A percentile compares a stretch with the other conserved stretches of the same genome.
phyloP scores from a whole-genome alignment of 495 filamentous ascomycete species.

The Penicillium atrosanguineum region DNA sequence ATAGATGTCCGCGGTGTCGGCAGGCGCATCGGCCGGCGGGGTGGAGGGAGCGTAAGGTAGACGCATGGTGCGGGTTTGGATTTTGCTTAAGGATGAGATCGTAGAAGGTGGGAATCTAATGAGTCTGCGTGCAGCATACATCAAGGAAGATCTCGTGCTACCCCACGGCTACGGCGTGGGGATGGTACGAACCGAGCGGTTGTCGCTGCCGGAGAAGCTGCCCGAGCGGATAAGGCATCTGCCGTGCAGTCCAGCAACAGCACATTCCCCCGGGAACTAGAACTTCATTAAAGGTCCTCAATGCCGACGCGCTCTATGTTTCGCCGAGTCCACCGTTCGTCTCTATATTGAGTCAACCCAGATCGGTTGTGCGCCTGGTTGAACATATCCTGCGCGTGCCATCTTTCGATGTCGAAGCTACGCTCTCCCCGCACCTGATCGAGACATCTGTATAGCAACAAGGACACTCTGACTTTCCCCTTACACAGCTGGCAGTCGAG shows the following conservation, averaged over 20 bases:
- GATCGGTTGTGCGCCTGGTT: background rate
- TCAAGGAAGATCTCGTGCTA: background rate
- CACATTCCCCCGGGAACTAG: too few relatives aligned
- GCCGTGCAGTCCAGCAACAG: background rate
- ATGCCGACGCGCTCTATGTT: too few relatives aligned
- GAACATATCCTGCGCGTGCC: slow-evolving; percentile 11
- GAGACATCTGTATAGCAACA: background rate
- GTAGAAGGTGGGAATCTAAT: background rate
- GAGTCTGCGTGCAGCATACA: background rate
- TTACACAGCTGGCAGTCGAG: too few relatives aligned
- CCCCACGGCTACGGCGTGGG: too few relatives aligned
- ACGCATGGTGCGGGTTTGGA: slow-evolving; percentile 51
- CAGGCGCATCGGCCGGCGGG: slow-evolving; percentile 32
- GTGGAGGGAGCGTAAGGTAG: slow-evolving; percentile 62
- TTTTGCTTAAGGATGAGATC: background rate
- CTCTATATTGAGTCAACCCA: too few relatives aligned
- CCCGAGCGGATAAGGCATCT: slow-evolving; percentile 3
- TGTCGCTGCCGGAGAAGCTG: slow-evolving; percentile 4
- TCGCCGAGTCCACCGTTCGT: too few relatives aligned
- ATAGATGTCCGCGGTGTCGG: slow-evolving; percentile 50
- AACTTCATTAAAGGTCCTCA: too few relatives aligned
- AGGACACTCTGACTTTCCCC: background rate
- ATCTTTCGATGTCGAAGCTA: slow-evolving; percentile 11
- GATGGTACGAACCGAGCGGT: background rate
- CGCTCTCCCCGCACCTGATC: slow-evolving; percentile 6